phyloP scores from a whole-genome alignment of 306 rosid species.

The Begonia fuchsioides region DNA sequence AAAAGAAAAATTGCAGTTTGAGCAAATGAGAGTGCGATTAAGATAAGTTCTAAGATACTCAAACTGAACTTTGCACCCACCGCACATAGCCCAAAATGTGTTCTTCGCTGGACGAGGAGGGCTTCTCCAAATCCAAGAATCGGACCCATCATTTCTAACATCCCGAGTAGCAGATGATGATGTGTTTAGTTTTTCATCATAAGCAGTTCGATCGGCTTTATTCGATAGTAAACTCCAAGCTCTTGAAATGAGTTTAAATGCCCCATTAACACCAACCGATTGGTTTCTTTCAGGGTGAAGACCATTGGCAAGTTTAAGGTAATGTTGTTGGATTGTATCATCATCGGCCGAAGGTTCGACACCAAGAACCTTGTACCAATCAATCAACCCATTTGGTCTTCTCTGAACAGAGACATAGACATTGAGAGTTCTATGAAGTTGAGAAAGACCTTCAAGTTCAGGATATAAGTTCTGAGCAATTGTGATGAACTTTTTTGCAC shows the following conservation, averaged over 20 bases:
- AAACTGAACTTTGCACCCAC: constrained; percentile 32
- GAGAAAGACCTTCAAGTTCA: constrained; percentile 41
- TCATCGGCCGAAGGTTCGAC: constrained; percentile 43
- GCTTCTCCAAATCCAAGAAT: constrained; percentile 15
- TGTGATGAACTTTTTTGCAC: constrained; percentile 43
- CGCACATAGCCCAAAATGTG: constrained; percentile 74
- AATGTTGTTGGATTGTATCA: constrained; percentile 39
- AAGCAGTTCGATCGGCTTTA: constrained; percentile 23
- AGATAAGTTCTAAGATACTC: constrained; percentile 32
- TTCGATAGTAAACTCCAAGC: constrained; percentile 60
- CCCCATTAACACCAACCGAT: constrained; percentile 66
- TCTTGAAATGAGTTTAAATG: constrained; percentile 49
- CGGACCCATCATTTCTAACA: constrained; percentile 19
- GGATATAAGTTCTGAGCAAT: constrained; percentile 54
- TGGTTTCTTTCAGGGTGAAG: constrained; percentile 77
- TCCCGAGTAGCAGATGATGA: constrained; percentile 20
- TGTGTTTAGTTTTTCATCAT: constrained; percentile 27
- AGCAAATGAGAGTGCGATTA: constrained; percentile 29
- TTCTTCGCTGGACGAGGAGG: constrained; percentile 9
- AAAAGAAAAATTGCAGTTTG: constrained; percentile 33
- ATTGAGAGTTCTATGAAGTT: constrained; percentile 41
- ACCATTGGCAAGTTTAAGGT: constrained; percentile 34
- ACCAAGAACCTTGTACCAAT: constrained; percentile 69
- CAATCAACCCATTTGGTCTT: constrained; percentile 29
- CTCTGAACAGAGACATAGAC: constrained; percentile 50